Base-by-base conservation (phyloP, 1,284 basidiomycete species). In the Sutorius eximius region DNA sequence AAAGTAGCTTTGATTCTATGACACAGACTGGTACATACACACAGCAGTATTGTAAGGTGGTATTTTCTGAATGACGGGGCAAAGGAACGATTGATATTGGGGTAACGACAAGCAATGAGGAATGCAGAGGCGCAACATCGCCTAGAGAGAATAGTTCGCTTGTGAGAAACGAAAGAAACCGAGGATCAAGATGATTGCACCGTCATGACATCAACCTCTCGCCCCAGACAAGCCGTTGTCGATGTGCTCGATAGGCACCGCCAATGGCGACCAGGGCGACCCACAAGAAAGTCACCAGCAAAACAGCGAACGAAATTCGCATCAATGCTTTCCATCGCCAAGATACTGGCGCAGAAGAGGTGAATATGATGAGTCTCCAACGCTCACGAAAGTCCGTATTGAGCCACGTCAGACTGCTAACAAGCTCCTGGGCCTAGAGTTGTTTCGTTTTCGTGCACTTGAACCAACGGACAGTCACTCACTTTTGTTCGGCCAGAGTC, bases 331-430 rank as follows among this genome's bases (percentile, higher is more conserved):
- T 87, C 83, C 83, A 87, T 34, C 79, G 76, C 72, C 77, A 76
- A 32, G 85, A 85, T 29, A 89, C 86, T 1, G 88, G 87, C 44
- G 83, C 82, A 2, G 77, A 75, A 8, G 82, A 76, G 0, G 86
- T 83, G 73, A 90, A 89, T 61, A 89, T 83, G 70, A 83, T 84
- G 29, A 77, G 70, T 45, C 86, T 78, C 78, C 85, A 85, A 18
- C 87, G 83, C 64, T 85, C 82, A 52, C 86, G 85, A 66, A 87
- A 82, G 46, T 86, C 83, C 0, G 83, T 87, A 65, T 89, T 87
- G 29, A 89, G 74, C 88, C 87, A 90, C 49, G 77, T 76, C 49
- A 90, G 73, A 55, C 85, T 83, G 5, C 68, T 67, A 29, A 84
- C 80, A 22, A 90, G 79, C 11, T 75, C 67, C 61, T 80, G 75